Conservation (phyloP, 176 grass and related monocot genomes). For the Cenchrus purpureus region DNA sequence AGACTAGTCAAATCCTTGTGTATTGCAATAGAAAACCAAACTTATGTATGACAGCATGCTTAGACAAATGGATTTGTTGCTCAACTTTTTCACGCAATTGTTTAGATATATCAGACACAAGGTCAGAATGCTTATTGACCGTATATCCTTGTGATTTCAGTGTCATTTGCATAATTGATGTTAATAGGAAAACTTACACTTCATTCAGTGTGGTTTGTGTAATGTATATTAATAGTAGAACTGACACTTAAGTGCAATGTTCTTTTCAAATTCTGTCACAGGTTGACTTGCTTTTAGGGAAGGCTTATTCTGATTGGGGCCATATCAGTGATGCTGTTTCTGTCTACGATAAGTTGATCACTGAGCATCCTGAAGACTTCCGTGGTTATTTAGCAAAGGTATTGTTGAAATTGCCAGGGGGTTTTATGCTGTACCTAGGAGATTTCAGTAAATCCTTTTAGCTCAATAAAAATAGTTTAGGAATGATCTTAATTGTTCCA, state of each 20-base stretch:
- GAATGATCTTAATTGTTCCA: too few species aligned
- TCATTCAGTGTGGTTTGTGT: not conserved
- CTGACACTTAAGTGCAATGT: not conserved
- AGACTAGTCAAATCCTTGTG: not conserved
- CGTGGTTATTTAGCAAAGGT: constrained; percentile 95
- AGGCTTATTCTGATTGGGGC: constrained; percentile 91
- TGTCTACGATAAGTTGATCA: constrained; percentile 92
- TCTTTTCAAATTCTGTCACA: constrained; percentile 39
- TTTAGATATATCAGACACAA: not conserved
- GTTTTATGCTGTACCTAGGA: not conserved
- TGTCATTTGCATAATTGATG: constrained; percentile 18
- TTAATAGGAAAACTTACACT: not conserved
- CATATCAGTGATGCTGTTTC: constrained; percentile 84
- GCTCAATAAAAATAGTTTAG: not conserved
- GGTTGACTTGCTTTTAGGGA: constrained; percentile 92
- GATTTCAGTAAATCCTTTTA: constrained; percentile 9
- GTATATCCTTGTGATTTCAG: not conserved
- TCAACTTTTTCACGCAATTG: not conserved
- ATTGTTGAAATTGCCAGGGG: constrained; percentile 4
- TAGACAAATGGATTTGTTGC: not conserved
- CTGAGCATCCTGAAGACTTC: constrained; percentile 87
- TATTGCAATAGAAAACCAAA: not conserved
- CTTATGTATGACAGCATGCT: not conserved
- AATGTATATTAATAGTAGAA: constrained; percentile 4
- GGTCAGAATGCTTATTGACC: constrained; percentile 2